Evolutionary conservation across 768 basidiomycete species (phyloP).

Genomic region (Candolleomyces eurysporus): DNA sequence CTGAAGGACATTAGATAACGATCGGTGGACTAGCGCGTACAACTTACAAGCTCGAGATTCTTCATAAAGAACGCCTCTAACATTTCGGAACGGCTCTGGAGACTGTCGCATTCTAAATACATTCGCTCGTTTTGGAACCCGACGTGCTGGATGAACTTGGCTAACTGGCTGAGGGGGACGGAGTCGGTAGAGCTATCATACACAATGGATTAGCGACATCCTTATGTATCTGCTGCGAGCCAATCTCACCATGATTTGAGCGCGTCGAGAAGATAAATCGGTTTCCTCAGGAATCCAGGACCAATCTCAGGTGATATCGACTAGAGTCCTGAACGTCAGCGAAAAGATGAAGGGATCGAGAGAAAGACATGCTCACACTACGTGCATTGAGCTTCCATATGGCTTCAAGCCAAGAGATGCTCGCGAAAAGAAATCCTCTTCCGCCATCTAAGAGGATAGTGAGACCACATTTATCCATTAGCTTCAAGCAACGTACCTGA

Average conservation of each 20-base stretch:
- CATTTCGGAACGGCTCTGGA: background rate
- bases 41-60: conserved; percentile 2
- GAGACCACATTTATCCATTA: background rate
- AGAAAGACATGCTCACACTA: background rate
- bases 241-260: conserved; percentile 1
- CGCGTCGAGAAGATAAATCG: conserved; percentile 1
- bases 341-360: background rate
- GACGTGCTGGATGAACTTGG: background rate
- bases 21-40: background rate
- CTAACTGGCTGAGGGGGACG: background rate
- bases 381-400: background rate
- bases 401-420: conserved; percentile 1
- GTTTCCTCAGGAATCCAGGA: conserved; percentile 1
- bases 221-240: background rate
- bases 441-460: background rate
- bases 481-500: conserved; percentile 33
- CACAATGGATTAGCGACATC: background rate
- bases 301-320: background rate
- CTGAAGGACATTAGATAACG: conserved; percentile 36
- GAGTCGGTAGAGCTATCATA: background rate
- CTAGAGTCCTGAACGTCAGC: background rate
- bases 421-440: background rate
- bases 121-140: background rate
- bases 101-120: conserved; percentile 46
- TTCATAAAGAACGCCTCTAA: conserved; percentile 27